phyloP scores from a whole-genome alignment of 169 alveolate species.

The Pseudocohnilembus persalinus region DNA sequence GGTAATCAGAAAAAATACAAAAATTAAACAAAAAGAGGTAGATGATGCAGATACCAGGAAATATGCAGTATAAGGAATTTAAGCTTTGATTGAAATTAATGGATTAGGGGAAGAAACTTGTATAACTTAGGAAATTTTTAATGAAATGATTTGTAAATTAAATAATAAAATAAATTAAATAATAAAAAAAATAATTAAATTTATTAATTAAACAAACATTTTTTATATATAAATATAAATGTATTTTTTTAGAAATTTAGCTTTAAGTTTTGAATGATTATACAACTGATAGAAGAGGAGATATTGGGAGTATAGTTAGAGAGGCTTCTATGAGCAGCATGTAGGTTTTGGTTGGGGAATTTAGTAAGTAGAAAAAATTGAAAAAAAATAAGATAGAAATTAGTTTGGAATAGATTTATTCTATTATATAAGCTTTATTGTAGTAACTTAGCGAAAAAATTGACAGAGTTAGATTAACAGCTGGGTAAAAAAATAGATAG shows the following conservation, averaged over 20 bases:
- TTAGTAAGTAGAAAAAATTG: constrained; percentile 30
- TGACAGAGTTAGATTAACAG: constrained; percentile 79
- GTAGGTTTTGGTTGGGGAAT: constrained; percentile 36
- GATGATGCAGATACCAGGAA: constrained; percentile 81
- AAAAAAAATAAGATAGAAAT: constrained; percentile 41
- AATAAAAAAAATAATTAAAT: no score
- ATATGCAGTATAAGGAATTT: constrained; percentile 55
- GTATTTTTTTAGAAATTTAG: constrained; percentile 47
- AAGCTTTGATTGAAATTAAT: constrained; percentile 21
- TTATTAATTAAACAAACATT: no score
- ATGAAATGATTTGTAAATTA: no score
- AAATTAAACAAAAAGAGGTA: constrained; percentile 54
- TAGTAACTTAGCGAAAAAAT: constrained; percentile 79
- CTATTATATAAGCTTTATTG: constrained; percentile 46
- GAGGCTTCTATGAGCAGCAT: constrained; percentile 83
- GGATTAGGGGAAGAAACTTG: constrained; percentile 27
- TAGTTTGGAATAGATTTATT: constrained; percentile 46
- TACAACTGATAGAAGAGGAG: constrained; percentile 85
- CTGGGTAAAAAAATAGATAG: constrained; percentile 72
- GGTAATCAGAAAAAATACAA: constrained; percentile 52
- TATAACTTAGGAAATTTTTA: constrained; percentile 11
- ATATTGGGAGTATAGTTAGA: constrained; percentile 90
- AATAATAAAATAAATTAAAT: no score
- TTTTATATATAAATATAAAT: no score
- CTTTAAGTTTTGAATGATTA: constrained; percentile 62